phyloP scores from a whole-genome alignment of 345 rosid species.

The Turnera subulata region DNA sequence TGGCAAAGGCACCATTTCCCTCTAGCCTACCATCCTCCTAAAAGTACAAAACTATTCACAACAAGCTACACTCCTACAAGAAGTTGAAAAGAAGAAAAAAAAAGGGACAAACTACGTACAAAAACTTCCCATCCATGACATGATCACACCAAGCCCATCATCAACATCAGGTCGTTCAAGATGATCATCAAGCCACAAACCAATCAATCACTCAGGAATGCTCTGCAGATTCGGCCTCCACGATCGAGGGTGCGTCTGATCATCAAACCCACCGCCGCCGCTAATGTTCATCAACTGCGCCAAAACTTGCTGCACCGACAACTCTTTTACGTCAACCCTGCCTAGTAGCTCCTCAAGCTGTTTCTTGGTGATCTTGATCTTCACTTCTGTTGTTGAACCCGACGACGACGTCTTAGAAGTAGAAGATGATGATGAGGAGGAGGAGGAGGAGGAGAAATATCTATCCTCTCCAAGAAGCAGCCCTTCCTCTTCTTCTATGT shows the following conservation, averaged over 20 bases:
- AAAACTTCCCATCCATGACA: too few relatives aligned
- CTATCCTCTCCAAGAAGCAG: slow-evolving; percentile 2
- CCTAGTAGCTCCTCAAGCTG: slow-evolving; percentile 50
- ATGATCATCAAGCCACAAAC: background rate
- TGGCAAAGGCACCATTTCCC: too few relatives aligned
- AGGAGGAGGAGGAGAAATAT: background rate
- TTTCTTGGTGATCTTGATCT: slow-evolving; percentile 56
- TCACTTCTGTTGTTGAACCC: slow-evolving; percentile 12
- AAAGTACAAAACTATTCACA: too few relatives aligned
- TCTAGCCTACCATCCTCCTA: too few relatives aligned
- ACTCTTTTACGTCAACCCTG: slow-evolving; percentile 32
- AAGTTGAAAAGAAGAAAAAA: too few relatives aligned
- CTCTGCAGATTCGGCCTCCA: slow-evolving; percentile 67
- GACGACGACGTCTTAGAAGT: slow-evolving; percentile 12
- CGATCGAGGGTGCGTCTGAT: slow-evolving; percentile 30
- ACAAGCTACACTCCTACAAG: too few relatives aligned
- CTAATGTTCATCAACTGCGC: slow-evolving; percentile 25
- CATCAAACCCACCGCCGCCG: background rate
- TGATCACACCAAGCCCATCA: too few relatives aligned
- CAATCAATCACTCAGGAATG: slow-evolving; percentile 42
- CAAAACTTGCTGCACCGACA: slow-evolving; percentile 41
- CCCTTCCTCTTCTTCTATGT: slow-evolving; percentile 5
- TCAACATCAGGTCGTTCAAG: too few relatives aligned
- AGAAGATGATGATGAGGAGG: too few relatives aligned
- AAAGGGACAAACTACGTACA: too few relatives aligned